A percentile compares a stretch with the other conserved stretches of the same genome.
Evolutionary conservation across 148 eudicot genomes (phyloP).

Genomic region (Bassia scoparia): DNA sequence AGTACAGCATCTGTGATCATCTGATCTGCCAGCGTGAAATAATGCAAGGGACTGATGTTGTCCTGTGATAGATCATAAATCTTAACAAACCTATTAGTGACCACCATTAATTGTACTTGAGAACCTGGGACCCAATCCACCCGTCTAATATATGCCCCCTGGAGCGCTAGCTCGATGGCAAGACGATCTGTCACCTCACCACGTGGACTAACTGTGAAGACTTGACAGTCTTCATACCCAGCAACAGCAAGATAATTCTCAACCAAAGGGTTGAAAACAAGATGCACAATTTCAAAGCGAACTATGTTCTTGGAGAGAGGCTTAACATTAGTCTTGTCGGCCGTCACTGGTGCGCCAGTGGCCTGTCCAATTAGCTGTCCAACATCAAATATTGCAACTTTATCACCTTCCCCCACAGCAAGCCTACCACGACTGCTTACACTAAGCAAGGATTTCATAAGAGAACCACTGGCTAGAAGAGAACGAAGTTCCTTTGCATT

Average conservation of each 20-base stretch:
- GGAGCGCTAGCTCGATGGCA: conserved; percentile 94
- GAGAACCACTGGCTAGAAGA: conserved; percentile 84
- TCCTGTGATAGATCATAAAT: conserved; percentile 97
- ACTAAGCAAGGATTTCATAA: conserved; percentile 90
- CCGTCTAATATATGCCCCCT: conserved; percentile 94
- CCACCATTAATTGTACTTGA: conserved; percentile 97
- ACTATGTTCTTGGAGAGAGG: conserved; percentile 91
- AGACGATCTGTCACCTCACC: conserved; percentile 98
- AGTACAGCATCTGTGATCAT: conserved; percentile 78
- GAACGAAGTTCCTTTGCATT: conserved; percentile 92
- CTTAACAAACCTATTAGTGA: conserved; percentile 88
- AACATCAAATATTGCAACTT: conserved; percentile 96
- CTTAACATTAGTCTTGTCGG: conserved; percentile 97
- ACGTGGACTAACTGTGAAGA: conserved; percentile 90
- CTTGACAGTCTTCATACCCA: conserved; percentile 98
- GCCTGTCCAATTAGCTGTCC: conserved; percentile 99
- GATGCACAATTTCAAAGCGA: conserved; percentile 97
- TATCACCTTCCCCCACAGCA: conserved; percentile 99
- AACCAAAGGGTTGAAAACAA: conserved; percentile 75
- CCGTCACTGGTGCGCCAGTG: conserved; percentile 88
- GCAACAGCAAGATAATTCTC: conserved; percentile 98
- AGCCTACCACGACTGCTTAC: conserved; percentile 89
- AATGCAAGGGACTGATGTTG: conserved; percentile 92
- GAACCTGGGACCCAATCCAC: conserved; percentile 98
- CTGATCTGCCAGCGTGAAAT: conserved; percentile 79